These are phyloP conservation scores for Lasiosphaeriaceae sp. DNA, from an alignment of 495 filamentous ascomycete species.

Conservation along the genomic window DNA sequence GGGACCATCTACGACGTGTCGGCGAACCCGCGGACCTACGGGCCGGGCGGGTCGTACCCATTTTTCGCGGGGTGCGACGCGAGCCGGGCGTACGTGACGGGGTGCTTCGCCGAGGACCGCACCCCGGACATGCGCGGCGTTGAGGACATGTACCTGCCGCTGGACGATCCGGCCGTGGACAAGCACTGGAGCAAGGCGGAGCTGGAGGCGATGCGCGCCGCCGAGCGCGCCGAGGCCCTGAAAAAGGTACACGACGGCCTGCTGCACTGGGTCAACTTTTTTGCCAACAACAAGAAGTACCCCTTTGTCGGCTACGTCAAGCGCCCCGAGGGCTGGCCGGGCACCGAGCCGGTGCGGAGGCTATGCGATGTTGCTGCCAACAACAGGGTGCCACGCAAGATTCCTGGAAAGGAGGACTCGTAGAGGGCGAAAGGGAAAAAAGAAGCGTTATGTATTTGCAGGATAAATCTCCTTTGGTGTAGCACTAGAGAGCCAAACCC, in stretches of 20 bases:
- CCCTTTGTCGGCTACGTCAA: conserved; percentile 65
- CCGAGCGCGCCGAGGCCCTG: conserved; percentile 49
- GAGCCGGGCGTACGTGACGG: conserved; percentile 89
- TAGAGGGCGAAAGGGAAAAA: background rate
- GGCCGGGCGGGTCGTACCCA: conserved; percentile 81
- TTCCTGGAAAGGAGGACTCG: conserved; percentile 23
- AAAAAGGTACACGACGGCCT: conserved; percentile 54
- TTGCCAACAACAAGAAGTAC: conserved; percentile 72
- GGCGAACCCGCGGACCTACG: conserved; percentile 70
- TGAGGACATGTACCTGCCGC: conserved; percentile 82
- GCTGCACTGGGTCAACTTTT: conserved; percentile 70
- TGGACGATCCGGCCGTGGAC: conserved; percentile 60
- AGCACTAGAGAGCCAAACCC: too few species aligned
- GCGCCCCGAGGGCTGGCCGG: conserved; percentile 43
- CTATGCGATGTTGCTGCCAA: conserved; percentile 46
- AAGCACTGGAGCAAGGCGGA: conserved; percentile 46
- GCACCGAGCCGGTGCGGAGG: conserved; percentile 35
- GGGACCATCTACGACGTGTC: conserved; percentile 93
- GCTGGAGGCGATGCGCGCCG: conserved; percentile 51
- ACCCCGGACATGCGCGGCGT: conserved; percentile 79
- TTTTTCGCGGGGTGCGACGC: conserved; percentile 88
- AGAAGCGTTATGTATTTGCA: too few species aligned
- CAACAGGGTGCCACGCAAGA: conserved; percentile 36
- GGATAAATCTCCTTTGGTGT: too few species aligned
- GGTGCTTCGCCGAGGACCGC: conserved; percentile 84